Percentiles rank a stretch among this genome's conserved stretches.
phyloP scores from a whole-genome alignment of 441 rosid species.

The Adansonia grandidieri region DNA sequence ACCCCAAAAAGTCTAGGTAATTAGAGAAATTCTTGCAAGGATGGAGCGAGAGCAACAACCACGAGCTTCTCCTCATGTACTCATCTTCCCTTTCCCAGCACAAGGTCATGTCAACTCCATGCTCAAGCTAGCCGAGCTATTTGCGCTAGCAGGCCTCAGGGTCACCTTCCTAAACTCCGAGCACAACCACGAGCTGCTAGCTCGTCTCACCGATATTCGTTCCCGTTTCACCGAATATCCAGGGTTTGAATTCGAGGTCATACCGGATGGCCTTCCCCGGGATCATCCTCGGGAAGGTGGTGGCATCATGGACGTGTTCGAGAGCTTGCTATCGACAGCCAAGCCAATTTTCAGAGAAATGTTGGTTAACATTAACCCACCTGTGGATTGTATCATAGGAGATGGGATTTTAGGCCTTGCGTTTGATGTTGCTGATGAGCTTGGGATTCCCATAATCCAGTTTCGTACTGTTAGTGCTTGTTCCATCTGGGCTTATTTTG shows the following conservation, averaged over 20 bases:
- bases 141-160: slow-evolving; percentile 30
- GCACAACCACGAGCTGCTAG: slow-evolving; percentile 31
- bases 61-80: slow-evolving; percentile 20
- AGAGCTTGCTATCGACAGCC: no score
- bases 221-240: slow-evolving; percentile 26
- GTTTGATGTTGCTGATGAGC: no score
- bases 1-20: background rate
- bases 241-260: slow-evolving; percentile 29
- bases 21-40: background rate
- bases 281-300: slow-evolving; percentile 30
- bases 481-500: background rate
- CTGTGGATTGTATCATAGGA: background rate
- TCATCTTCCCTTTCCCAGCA: slow-evolving; percentile 46
- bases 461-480: background rate
- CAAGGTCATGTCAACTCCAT: slow-evolving; percentile 53
- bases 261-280: slow-evolving; percentile 28
- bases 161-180: slow-evolving; percentile 49
- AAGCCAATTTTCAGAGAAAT: background rate
- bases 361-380: background rate
- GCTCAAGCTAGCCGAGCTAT: slow-evolving; percentile 54
- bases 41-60: background rate
- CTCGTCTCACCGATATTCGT: slow-evolving; percentile 22
- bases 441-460: background rate
- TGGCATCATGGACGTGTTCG: no score
- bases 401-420: no score